These are phyloP conservation scores for Leucosporidium scottii DNA, from an alignment of 768 basidiomycete genomes.

Conservation along the genomic window DNA sequence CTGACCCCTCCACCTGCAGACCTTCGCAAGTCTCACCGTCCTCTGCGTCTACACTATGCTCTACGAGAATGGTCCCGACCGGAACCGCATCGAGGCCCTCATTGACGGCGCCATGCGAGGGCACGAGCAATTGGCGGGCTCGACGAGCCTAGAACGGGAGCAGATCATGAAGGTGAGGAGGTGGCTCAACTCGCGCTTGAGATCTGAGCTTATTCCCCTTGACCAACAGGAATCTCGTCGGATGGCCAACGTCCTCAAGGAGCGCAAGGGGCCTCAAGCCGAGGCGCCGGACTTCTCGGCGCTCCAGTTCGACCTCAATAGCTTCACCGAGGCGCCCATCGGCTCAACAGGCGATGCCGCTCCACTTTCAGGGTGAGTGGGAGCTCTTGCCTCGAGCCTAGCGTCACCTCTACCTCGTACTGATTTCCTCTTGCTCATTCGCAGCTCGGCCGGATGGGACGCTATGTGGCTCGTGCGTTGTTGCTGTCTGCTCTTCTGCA, in stretches of 20 bases:
- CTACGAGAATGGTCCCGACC: not conserved
- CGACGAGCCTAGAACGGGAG: not conserved
- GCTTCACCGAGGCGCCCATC: not conserved
- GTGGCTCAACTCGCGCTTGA: not conserved
- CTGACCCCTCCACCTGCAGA: not conserved
- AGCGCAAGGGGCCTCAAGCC: not conserved
- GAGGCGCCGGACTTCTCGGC: not conserved
- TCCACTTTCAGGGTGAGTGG: not conserved
- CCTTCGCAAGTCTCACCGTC: not conserved
- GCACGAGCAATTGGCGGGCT: not conserved
- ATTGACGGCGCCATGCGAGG: not conserved
- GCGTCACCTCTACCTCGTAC: not conserved
- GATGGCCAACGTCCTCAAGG: not conserved
- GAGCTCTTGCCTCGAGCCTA: not conserved
- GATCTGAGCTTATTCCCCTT: not conserved
- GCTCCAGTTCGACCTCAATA: no score
- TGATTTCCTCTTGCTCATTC: not conserved
- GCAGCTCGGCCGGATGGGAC: not conserved
- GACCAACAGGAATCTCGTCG: not conserved
- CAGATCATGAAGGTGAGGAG: not conserved
- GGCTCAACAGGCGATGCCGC: not conserved
- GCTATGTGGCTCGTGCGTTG: not conserved
- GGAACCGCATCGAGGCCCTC: not conserved
- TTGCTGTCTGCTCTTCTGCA: not conserved
- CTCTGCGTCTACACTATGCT: slow-evolving; percentile 1